phyloP scores from a whole-genome alignment of 305 asterid species.

The Fraxinus angustifolia region DNA sequence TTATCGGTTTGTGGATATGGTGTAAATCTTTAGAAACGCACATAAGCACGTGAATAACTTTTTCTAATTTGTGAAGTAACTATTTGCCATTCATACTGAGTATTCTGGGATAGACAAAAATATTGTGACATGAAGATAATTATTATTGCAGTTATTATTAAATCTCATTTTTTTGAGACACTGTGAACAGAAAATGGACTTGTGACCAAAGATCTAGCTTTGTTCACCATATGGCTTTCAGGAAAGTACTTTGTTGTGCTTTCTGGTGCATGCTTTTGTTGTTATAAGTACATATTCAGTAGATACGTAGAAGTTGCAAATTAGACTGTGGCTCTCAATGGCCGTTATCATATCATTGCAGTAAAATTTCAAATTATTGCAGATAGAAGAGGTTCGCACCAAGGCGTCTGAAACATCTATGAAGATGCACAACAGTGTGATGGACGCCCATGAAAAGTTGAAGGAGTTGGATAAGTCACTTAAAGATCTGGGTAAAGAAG shows the following conservation, averaged over 20 bases:
- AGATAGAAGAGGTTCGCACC: constrained; percentile 81
- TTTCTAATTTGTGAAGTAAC: not conserved
- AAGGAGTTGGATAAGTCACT: constrained; percentile 75
- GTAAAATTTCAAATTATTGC: constrained; percentile 30
- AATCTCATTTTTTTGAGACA: not conserved
- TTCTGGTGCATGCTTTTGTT: constrained; percentile 11
- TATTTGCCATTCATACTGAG: not conserved
- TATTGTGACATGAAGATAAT: not conserved
- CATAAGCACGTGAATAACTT: not conserved
- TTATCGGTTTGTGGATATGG: not conserved
- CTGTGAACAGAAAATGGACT: not conserved
- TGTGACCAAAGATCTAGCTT: not conserved
- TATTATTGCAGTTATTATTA: not conserved
- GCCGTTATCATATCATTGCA: constrained; percentile 16
- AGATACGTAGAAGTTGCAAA: not conserved
- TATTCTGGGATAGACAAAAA: not conserved
- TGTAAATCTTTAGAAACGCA: not conserved
- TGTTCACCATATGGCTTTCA: not conserved
- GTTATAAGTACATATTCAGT: constrained; percentile 1
- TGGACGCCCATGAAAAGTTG: constrained; percentile 74
- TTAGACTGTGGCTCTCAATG: not conserved
- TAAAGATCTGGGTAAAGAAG: constrained; percentile 76
- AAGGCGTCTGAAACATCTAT: constrained; percentile 63
- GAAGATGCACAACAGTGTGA: constrained; percentile 56
- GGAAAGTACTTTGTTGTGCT: not conserved